Evolutionary conservation across 257 asterid genomes (phyloP).

Genomic region (Ocimum tenuiflorum): DNA sequence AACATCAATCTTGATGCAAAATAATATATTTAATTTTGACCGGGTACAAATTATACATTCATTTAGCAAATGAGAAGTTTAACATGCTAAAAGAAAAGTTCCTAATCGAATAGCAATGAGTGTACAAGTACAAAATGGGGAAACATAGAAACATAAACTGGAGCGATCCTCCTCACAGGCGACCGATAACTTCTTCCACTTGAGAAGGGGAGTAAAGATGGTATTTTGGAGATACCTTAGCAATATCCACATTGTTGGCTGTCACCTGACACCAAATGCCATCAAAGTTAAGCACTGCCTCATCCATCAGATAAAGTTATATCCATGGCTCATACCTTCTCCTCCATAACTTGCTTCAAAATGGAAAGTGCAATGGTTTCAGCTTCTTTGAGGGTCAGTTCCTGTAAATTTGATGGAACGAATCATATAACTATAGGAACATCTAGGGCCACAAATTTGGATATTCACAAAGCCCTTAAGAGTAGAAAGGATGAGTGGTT

Average conservation of each 20-base stretch:
- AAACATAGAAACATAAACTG: conserved; percentile 3
- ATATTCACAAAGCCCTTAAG: too few species aligned
- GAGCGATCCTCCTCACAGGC: conserved; percentile 38
- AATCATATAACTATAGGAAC: neutral
- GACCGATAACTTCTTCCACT: conserved; percentile 72
- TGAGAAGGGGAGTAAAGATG: conserved; percentile 77
- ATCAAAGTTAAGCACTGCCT: neutral
- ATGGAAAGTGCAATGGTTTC: conserved; percentile 79
- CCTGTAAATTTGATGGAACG: conserved; percentile 33
- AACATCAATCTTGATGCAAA: too few species aligned
- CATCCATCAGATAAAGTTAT: too few species aligned
- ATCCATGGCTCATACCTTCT: conserved; percentile 39
- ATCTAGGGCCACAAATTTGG: neutral
- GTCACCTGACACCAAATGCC: conserved; percentile 52
- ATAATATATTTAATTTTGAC: too few species aligned
- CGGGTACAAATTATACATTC: too few species aligned
- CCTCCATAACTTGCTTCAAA: conserved; percentile 83
- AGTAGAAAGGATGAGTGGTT: too few species aligned
- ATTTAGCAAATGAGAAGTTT: neutral
- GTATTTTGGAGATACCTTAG: conserved; percentile 79
- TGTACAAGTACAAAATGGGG: too few species aligned
- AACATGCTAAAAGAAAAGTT: conserved; percentile 8
- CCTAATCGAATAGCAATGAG: neutral
- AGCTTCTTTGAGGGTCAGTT: conserved; percentile 69
- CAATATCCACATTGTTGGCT: conserved; percentile 83